Base-by-base conservation (phyloP, 1,139 yeast species). In the Candida sanyaensis region DNA sequence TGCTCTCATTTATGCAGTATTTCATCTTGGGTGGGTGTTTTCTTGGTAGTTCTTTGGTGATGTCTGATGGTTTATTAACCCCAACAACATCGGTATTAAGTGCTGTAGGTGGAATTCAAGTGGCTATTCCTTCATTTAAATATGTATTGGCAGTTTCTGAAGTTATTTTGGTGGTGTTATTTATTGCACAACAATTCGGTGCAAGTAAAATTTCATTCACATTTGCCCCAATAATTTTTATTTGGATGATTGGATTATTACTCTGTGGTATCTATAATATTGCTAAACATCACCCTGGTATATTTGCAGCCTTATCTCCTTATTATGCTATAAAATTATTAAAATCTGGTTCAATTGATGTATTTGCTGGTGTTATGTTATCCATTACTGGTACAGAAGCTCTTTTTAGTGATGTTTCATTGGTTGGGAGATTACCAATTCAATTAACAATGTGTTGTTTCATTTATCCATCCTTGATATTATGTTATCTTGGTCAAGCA, bases 331-430 rank as follows among this genome's bases (percentile, higher is more conserved):
- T 79, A 44, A 55, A 65, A 17, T 69, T 75, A 32, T 63, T 81
- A 51, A 63, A 61, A 42, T 53, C 56, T 8, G 72, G 74, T 3
- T 74, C 74, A 3, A 64, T 79, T 33, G 80, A 77, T 54, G 69
- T 72, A 2, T 64, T 82, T 39, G 71, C 79, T 8, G 77, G 80
- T 5, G 78, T 79, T 2, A 75, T 81, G 77, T 71, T 82, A 48
- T 68, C 83, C 1, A 67, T 82, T 26, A 81, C 87, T 0, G 87
- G 87, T 37, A 69, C 80, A 2, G 87, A 82, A 55, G 85, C 86
- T 4, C 76, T 82, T 81, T 82, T 82, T 64, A 83, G 85, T 4
- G 86, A 82, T 61, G 68, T 81, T 47, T 83, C 85, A 1, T 83
- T 79, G 52, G 79, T 80, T 56, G 81, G 83, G 2, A 65, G 67